phyloP scores from a whole-genome alignment of 805 yeast genomes.

The Cyberlindnera maclurae region DNA sequence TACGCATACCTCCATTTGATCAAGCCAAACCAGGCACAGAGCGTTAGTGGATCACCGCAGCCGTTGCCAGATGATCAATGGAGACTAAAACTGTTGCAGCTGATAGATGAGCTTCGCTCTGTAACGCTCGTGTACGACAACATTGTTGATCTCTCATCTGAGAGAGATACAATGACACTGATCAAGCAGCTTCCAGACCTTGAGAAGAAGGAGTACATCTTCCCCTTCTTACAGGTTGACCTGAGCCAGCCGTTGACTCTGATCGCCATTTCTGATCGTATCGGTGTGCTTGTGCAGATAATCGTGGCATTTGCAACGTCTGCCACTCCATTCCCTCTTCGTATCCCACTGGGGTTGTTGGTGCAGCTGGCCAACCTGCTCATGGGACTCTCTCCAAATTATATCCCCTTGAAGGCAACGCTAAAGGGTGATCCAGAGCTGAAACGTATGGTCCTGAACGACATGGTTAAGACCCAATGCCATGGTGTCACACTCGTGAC shows the following conservation, averaged over 20 bases:
- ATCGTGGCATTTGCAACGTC: slow-evolving; percentile 39
- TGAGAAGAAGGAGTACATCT: slow-evolving; percentile 25
- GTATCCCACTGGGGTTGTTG: slow-evolving; percentile 57
- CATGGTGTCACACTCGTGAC: slow-evolving; percentile 38
- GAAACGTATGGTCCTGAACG: slow-evolving; percentile 34
- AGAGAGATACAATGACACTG: slow-evolving; percentile 37
- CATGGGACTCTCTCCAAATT: slow-evolving; percentile 46
- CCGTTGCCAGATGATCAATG: slow-evolving; percentile 36
- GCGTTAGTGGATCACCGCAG: slow-evolving; percentile 25
- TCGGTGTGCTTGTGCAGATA: slow-evolving; percentile 39
- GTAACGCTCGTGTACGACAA: slow-evolving; percentile 51
- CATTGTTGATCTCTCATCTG: slow-evolving; percentile 51
- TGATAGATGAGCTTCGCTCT: slow-evolving; percentile 48
- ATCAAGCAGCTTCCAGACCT: slow-evolving; percentile 34
- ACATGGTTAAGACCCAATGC: slow-evolving; percentile 39
- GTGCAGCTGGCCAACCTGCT: slow-evolving; percentile 46
- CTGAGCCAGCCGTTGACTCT: slow-evolving; percentile 47
- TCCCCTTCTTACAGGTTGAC: slow-evolving; percentile 51
- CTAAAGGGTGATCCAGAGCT: slow-evolving; percentile 46
- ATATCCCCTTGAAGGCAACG: slow-evolving; percentile 50
- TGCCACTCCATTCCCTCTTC: slow-evolving; percentile 48
- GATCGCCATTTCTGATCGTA: slow-evolving; percentile 43
- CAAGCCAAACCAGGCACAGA: slow-evolving; percentile 30
- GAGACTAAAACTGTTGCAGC: slow-evolving; percentile 38
- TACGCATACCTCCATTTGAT: slow-evolving; percentile 51